phyloP scores from a whole-genome alignment of 2,329 filamentous ascomycete genomes.

The Coniochaeta hoffmannii region DNA sequence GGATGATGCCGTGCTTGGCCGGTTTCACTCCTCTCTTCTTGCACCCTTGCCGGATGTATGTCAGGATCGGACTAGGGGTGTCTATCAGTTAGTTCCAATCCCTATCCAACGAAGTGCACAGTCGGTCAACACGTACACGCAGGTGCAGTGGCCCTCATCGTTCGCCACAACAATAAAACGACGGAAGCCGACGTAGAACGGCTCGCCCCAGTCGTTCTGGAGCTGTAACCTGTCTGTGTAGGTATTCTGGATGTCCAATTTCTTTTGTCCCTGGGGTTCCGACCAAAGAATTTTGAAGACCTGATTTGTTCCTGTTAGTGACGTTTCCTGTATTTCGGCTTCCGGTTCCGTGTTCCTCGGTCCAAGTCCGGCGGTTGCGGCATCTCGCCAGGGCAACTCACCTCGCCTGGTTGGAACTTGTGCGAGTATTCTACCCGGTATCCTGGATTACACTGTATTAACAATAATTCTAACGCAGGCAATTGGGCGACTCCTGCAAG shows the following conservation, averaged over 20 bases:
- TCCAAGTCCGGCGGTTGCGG: neutral
- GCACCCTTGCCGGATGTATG: conserved; percentile 45
- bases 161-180: conserved; percentile 48
- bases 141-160: conserved; percentile 44
- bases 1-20: conserved; percentile 45
- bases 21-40: conserved; percentile 45
- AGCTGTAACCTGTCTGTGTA: conserved; percentile 8
- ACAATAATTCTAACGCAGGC: neutral
- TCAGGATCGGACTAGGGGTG: conserved; percentile 41
- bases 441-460: neutral
- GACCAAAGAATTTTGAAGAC: conserved; percentile 50
- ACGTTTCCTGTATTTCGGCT: neutral
- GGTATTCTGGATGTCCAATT: conserved; percentile 15
- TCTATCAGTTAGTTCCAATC: neutral
- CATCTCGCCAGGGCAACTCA: conserved; percentile 15
- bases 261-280: conserved; percentile 35
- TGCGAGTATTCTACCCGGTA: conserved; percentile 26
- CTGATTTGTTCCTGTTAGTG: conserved; percentile 12
- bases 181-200: conserved; percentile 41
- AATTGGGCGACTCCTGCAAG: neutral
- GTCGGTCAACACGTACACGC: conserved; percentile 37
- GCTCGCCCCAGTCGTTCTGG: conserved; percentile 22
- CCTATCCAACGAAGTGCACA: neutral
- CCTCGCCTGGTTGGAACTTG: conserved; percentile 33
- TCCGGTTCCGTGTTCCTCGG: conserved; percentile 1